phyloP scores from a whole-genome alignment of 257 asterid species.

The Striga asiatica region DNA sequence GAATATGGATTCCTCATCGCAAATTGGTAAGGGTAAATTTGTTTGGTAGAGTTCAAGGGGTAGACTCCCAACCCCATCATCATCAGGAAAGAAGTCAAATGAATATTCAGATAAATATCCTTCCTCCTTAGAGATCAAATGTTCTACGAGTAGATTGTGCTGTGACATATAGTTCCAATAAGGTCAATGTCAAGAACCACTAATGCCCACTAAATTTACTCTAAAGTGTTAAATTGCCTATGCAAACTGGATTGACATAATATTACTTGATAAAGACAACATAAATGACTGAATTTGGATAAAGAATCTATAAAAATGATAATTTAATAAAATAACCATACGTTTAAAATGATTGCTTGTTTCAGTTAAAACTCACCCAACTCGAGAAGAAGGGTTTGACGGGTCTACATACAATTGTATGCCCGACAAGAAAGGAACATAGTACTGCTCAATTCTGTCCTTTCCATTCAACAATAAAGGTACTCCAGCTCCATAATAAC shows the following conservation, averaged over 20 bases:
- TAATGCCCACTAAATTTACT: no score
- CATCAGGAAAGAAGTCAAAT: no score
- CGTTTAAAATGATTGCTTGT: no score
- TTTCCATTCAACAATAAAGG: conserved; percentile 43
- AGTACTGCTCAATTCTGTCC: conserved; percentile 49
- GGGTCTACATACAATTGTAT: conserved; percentile 60
- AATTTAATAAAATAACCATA: conserved; percentile 7
- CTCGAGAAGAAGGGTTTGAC: conserved; percentile 25
- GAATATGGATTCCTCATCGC: no score
- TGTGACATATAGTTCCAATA: no score
- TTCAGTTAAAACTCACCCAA: conserved; percentile 32
- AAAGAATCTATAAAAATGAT: not conserved
- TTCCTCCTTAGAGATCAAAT: no score
- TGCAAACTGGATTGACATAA: not conserved
- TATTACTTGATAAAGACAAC: conserved; percentile 1
- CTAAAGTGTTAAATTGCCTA: not conserved
- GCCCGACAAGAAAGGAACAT: conserved; percentile 70
- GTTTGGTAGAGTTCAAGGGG: no score
- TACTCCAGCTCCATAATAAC: conserved; percentile 61
- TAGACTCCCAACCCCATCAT: no score
- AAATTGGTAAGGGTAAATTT: no score
- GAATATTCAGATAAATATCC: no score
- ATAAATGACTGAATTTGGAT: not conserved
- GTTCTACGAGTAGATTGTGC: no score
- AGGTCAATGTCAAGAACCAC: no score